Evolutionary conservation across 768 basidiomycete genomes (phyloP).

Genomic region (Terana coerulea): DNA sequence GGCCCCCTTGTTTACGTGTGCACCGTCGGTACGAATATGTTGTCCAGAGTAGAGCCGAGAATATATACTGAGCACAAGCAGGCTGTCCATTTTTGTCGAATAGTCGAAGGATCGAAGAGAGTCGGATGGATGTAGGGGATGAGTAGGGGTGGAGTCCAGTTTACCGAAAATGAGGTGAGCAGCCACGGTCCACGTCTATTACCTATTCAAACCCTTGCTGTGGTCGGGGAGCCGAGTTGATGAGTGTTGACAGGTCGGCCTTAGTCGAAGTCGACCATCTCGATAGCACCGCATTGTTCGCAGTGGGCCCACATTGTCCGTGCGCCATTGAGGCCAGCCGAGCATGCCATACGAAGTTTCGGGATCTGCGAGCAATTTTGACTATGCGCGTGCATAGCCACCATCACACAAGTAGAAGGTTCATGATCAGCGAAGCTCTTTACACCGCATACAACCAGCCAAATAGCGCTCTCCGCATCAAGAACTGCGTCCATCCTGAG

Average conservation of each 20-base stretch:
- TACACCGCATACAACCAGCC: neutral
- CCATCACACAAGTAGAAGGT: no score
- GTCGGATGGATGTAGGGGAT: slow-evolving; percentile 1
- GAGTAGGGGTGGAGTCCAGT: neutral
- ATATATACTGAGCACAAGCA: no score
- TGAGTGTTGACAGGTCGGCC: neutral
- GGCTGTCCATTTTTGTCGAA: no score
- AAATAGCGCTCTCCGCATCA: neutral
- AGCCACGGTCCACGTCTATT: neutral
- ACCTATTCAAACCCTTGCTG: neutral
- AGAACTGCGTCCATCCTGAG: neutral
- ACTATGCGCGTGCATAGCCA: no score
- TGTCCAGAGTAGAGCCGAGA: no score
- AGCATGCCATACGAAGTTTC: slow-evolving; percentile 77
- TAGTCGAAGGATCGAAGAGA: neutral
- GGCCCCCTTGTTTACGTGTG: no score
- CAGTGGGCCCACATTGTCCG: slow-evolving; percentile 87
- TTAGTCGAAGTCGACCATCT: slow-evolving; percentile 78
- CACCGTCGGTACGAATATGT: no score
- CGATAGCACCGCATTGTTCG: slow-evolving; percentile 85
- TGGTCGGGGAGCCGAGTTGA: neutral
- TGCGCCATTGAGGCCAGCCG: slow-evolving; percentile 62
- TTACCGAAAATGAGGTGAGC: neutral
- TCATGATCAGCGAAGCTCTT: no score
- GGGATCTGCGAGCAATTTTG: slow-evolving; percentile 76